These are phyloP conservation scores for Gynochthodes officinalis DNA, from an alignment of 257 asterid genomes.

Conservation along the genomic window DNA sequence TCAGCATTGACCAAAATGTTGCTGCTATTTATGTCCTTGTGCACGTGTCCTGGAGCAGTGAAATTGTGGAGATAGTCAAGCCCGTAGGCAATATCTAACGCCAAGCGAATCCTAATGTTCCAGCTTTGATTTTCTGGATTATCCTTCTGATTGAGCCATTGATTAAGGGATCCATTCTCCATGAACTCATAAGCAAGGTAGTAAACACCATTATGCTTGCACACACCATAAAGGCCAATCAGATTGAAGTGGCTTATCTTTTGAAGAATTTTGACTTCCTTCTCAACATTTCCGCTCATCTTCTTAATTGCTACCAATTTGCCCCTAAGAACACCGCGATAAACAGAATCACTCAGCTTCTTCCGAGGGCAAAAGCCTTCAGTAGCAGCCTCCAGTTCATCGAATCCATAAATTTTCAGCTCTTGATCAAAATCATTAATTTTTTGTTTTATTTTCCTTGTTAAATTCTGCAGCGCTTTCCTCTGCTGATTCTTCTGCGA, in stretches of 20 bases:
- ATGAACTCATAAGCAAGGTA: conserved; percentile 63
- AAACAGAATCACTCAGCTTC: conserved; percentile 36
- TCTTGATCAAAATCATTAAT: conserved; percentile 34
- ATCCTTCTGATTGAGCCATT: conserved; percentile 44
- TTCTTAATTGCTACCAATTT: conserved; percentile 42
- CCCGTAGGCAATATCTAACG: conserved; percentile 67
- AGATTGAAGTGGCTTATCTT: conserved; percentile 62
- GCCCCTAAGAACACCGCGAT: conserved; percentile 48
- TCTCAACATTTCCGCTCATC: conserved; percentile 33
- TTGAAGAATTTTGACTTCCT: conserved; percentile 50
- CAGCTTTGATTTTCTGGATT: conserved; percentile 38
- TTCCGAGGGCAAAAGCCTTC: conserved; percentile 38
- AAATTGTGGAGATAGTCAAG: conserved; percentile 72
- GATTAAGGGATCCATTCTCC: conserved; percentile 55
- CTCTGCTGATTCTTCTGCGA: conserved; percentile 8
- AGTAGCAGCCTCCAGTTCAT: conserved; percentile 52
- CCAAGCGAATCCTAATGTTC: conserved; percentile 50
- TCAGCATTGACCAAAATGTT: conserved; percentile 46
- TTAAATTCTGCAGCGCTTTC: conserved; percentile 23
- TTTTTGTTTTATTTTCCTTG: conserved; percentile 31
- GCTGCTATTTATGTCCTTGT: conserved; percentile 46
- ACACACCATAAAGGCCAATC: conserved; percentile 56
- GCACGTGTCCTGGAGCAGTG: conserved; percentile 60
- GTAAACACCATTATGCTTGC: conserved; percentile 32
- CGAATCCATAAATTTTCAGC: conserved; percentile 39